Conservation (phyloP, 2,329 filamentous ascomycete genomes). For the Nothopassalora personata region DNA sequence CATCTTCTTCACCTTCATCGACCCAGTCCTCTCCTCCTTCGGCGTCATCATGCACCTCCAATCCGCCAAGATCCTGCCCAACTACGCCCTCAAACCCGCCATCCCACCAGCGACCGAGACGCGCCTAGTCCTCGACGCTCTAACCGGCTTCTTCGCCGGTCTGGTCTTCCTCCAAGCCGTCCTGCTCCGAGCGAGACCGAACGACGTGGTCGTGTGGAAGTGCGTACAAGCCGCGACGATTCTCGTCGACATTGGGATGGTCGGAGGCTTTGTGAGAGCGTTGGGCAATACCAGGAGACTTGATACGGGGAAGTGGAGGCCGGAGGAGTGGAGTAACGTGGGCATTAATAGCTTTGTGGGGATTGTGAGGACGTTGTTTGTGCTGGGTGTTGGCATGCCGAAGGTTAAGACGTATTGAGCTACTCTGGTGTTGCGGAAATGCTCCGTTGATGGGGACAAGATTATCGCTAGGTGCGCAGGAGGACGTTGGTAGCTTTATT, state of each 20-base stretch:
- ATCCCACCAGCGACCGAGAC: slow-evolving; percentile 6
- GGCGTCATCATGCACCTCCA: not conserved
- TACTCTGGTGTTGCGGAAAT: too few species aligned
- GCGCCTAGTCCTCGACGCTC: not conserved
- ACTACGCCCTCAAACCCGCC: slow-evolving; percentile 1
- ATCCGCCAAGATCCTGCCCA: not conserved
- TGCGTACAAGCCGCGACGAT: slow-evolving; percentile 2
- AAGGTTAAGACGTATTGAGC: not conserved
- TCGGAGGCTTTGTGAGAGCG: slow-evolving; percentile 1
- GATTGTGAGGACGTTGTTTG: not conserved
- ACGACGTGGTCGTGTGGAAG: slow-evolving; percentile 12
- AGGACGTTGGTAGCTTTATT: too few species aligned
- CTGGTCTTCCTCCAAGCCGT: slow-evolving; percentile 5
- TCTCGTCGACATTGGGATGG: slow-evolving; percentile 2
- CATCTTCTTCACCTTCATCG: not conserved
- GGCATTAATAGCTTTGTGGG: not conserved
- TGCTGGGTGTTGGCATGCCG: not conserved
- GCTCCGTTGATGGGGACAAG: too few species aligned
- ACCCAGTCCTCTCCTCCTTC: not conserved
- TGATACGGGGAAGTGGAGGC: not conserved
- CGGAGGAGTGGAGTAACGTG: slow-evolving; percentile 2
- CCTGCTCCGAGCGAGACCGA: slow-evolving; percentile 5
- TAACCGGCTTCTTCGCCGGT: slow-evolving; percentile 6
- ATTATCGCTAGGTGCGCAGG: too few species aligned
- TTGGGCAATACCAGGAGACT: not conserved